Base-by-base conservation (phyloP, 306 rosid species). In the Purshia tridentata region DNA sequence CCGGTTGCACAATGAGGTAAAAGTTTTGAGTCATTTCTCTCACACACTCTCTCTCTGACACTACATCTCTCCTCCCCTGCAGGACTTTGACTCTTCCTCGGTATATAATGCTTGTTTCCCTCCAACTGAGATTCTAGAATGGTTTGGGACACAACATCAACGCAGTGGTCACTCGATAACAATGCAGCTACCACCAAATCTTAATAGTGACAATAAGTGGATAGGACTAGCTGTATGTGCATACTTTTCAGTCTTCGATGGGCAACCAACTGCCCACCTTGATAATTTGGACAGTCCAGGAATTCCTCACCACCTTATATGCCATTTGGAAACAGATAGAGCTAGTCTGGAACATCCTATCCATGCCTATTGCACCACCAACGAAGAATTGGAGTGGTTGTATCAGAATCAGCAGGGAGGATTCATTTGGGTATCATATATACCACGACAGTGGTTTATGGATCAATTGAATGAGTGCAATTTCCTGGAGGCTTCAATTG, bases 181-280 rank as follows among this genome's bases (percentile, higher is more conserved):
- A 47, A 20, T 76, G 40, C 58, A 59, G 8, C 68, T 76, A n/a
- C 52, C 69, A 29, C 39, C 41, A 47, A 46, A 47, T 54, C 13
- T 65, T 3, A 37, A 47, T 45, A 8, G 47, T 0, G 48, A 60
- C 37, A 23, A 3, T 23, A n/a, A 57, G 9, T 80, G 77, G 84
- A n/a, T 65, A 13, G 84, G 84, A 41, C 58, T 80, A 42, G 65
- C 45, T 19, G 47, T 80, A 3, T 75, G 46, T 46, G 60, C 80
- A 29, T 10, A 41, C 42, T 70, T 80, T 54, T 46, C 71, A 20
- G 55, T 64, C 64, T 29, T 37, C 4, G 57, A 70, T n/a, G n/a
- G n/a, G 49, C 73, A 54, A 46, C 68, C 65, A 9, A 70, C 63
- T 15, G 35, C 63, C 9, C 16, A 57, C 47, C 50, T 65, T 40